Evolutionary conservation across 2,329 filamentous ascomycete genomes (phyloP).

Genomic region (Monosporascus sp.): DNA sequence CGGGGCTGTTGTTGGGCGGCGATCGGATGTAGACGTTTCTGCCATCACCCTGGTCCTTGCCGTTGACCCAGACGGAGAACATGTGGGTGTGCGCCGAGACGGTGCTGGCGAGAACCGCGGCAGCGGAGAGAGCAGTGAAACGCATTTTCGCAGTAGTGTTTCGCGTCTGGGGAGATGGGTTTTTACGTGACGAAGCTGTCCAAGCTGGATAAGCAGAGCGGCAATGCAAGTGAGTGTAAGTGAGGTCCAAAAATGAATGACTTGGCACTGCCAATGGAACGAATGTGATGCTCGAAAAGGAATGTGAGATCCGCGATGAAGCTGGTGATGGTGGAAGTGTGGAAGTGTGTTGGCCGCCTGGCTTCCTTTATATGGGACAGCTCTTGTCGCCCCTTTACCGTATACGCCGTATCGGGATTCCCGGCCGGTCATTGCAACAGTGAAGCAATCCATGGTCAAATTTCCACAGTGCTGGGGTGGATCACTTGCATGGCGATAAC

Average conservation of each 20-base stretch:
- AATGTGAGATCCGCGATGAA: background rate
- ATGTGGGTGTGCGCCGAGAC: conserved; percentile 42
- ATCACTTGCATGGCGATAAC: no score
- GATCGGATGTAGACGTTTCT: conserved; percentile 37
- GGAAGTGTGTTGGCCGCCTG: background rate
- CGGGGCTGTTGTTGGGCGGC: conserved; percentile 37
- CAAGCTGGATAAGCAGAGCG: background rate
- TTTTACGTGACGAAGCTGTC: background rate
- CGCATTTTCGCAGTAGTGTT: conserved; percentile 26
- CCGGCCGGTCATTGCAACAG: no score
- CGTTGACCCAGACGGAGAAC: conserved; percentile 44
- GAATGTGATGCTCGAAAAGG: background rate
- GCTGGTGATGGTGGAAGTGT: background rate
- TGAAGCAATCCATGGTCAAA: no score
- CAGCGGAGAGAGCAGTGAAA: conserved; percentile 20
- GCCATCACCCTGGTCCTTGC: conserved; percentile 37
- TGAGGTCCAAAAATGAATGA: background rate
- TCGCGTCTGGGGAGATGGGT: conserved; percentile 27
- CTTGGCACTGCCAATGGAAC: background rate
- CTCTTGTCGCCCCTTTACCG: no score
- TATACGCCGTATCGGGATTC: no score
- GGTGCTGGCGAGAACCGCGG: conserved; percentile 30
- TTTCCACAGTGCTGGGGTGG: no score
- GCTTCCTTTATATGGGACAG: background rate
- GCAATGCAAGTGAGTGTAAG: background rate